Evolutionary conservation across 192 early-diverging fungal genomes (phyloP).

Genomic region (Entrophospora sp.): DNA sequence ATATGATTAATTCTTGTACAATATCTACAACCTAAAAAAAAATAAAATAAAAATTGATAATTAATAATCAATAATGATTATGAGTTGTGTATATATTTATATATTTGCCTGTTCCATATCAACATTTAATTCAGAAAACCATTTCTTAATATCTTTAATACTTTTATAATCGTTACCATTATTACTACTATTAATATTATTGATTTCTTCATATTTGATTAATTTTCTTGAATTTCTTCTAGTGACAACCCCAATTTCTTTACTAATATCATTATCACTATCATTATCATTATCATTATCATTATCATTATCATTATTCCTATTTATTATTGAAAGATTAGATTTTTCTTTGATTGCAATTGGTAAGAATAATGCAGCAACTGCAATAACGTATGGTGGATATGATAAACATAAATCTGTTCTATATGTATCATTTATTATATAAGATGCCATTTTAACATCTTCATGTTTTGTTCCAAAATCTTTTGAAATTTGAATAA

Average conservation of each 20-base stretch:
- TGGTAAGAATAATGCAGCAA: conserved; percentile 69
- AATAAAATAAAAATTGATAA: background rate
- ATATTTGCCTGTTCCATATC: conserved; percentile 57
- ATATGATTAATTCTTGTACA: conserved; percentile 61
- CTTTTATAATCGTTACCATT: conserved; percentile 26
- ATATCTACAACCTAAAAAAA: conserved; percentile 54
- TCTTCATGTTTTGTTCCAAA: conserved; percentile 42
- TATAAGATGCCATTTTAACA: conserved; percentile 52
- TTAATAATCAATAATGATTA: background rate
- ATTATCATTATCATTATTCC: conserved; percentile 19
- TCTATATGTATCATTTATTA: conserved; percentile 77
- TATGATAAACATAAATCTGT: conserved; percentile 76
- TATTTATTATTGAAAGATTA: no score
- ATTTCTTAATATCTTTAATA: conserved; percentile 58
- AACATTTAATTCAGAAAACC: conserved; percentile 77
- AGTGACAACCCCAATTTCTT: conserved; percentile 1
- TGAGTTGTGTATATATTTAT: background rate
- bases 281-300: conserved; percentile 4
- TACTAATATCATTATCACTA: background rate
- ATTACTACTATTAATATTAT: conserved; percentile 2
- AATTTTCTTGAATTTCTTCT: conserved; percentile 18
- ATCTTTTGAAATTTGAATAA: conserved; percentile 49
- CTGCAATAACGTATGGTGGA: conserved; percentile 82
- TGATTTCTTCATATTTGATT: background rate
- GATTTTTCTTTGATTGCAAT: conserved; percentile 49